Evolutionary conservation across 106 monocot genomes (phyloP), one percentile per base, ranked within the genome.

Genomic region (Posidonia australis): DNA sequence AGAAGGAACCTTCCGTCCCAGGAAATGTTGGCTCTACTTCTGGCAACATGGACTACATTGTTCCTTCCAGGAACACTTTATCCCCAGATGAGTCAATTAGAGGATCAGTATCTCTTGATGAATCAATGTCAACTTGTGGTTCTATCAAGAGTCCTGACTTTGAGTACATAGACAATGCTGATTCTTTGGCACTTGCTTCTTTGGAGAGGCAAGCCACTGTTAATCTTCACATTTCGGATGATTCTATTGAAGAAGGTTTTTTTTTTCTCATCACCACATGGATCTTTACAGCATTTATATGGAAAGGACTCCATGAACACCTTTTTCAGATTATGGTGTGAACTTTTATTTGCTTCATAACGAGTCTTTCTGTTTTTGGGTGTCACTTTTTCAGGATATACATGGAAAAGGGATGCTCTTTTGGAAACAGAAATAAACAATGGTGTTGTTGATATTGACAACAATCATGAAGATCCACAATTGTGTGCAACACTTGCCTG

Each of bases 101-200:
- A 25, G 78, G 77, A 65, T 83, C 83, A 28, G 65, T 80, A 42
- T 92, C 92, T 12, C 26, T 70, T 22, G 83, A 89, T 73, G 93
- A 89, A 57, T 82, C 77, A 27, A 83, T 89, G 86, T 94, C 94
- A 18, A 89, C 74, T 9, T 86, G 84, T 62, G 86, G 84, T 70
- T 94, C 89, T 0, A 78, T 94, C 77, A 94, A 79, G 55, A 94
- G 94, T 62, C 86, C 86, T 28, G 82, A 94, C 18, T 76, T 89
- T 71, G 89, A 94, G 65, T 94, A 94, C 58, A 74, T 94, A 68
- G 94, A 94, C 60, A 80, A 82, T 62, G 82, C 57, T 5, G 84
- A 94, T 52, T 84, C 84, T 52, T 77, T 78, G 44, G 22, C 67
- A n/a, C 51, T 89, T 13, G 81, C 81, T 70, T 86, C 83, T 28